Conservation (phyloP, 345 rosid genomes). For the Eucalyptus cloeziana region DNA sequence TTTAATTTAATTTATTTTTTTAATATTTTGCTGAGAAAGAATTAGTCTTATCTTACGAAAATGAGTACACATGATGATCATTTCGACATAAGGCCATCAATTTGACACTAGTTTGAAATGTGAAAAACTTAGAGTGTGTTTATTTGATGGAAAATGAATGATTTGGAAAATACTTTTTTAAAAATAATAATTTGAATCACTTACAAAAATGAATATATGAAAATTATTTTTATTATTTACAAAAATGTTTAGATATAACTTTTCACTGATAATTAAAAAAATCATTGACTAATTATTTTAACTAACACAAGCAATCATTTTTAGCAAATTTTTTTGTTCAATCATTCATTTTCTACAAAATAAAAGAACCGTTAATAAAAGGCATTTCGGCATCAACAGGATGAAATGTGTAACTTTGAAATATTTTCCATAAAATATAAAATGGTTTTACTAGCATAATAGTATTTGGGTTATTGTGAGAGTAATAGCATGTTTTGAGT, state of each 20-base stretch:
- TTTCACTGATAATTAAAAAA: no score
- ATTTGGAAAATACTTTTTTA: not conserved
- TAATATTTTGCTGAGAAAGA: not conserved
- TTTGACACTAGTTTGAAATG: not conserved
- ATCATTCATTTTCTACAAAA: not conserved
- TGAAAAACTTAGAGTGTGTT: not conserved
- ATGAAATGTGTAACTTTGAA: not conserved
- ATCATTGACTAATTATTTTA: no score
- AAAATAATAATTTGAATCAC: not conserved
- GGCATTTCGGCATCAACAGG: not conserved
- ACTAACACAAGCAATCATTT: no score
- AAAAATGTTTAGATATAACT: not conserved
- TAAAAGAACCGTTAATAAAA: fast-evolving
- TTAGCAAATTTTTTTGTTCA: no score
- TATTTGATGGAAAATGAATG: not conserved
- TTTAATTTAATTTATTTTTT: no score
- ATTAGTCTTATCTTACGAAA: not conserved
- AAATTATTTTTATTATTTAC: no score
- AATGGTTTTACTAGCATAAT: no score
- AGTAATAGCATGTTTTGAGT: no score
- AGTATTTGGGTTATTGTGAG: no score
- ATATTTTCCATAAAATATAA: not conserved
- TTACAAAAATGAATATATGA: no score
- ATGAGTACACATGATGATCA: not conserved
- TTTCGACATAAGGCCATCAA: not conserved